phyloP scores from a whole-genome alignment of 805 yeast genomes.

The Cyberlindnera euphorbiae region DNA sequence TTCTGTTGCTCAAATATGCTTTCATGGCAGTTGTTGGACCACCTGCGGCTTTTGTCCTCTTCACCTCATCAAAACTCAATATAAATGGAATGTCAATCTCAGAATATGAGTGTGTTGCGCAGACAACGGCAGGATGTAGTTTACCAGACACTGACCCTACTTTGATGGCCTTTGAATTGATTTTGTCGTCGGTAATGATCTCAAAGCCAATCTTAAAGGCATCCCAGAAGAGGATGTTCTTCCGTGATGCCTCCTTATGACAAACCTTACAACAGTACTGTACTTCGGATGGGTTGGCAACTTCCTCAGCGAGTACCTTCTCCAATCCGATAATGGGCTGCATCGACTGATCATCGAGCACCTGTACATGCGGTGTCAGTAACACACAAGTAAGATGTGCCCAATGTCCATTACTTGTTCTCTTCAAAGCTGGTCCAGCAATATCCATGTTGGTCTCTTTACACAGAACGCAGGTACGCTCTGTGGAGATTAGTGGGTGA shows the following conservation, averaged over 20 bases:
- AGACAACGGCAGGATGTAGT: slow-evolving; percentile 39
- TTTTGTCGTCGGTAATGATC: slow-evolving; percentile 11
- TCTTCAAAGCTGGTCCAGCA: slow-evolving; percentile 62
- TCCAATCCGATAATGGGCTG: slow-evolving; percentile 45
- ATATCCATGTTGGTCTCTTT: slow-evolving; percentile 32
- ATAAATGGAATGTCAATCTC: slow-evolving; percentile 15
- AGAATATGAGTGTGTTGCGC: slow-evolving; percentile 30
- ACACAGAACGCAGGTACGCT: slow-evolving; percentile 66
- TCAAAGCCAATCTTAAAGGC: slow-evolving; percentile 51
- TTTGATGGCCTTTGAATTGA: slow-evolving; percentile 20
- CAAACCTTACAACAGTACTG: slow-evolving; percentile 52
- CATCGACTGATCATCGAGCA: slow-evolving; percentile 36
- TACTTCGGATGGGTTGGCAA: slow-evolving; percentile 30
- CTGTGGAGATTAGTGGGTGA: slow-evolving; percentile 51
- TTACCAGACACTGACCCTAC: slow-evolving; percentile 30
- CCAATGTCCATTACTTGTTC: slow-evolving; percentile 70
- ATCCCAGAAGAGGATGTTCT: slow-evolving; percentile 38
- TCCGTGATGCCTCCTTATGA: slow-evolving; percentile 34
- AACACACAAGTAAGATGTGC: slow-evolving; percentile 71
- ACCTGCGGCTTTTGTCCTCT: slow-evolving; percentile 13
- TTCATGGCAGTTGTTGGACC: slow-evolving; percentile 14
- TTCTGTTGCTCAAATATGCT: slow-evolving; percentile 19
- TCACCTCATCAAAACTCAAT: slow-evolving; percentile 21
- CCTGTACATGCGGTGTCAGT: slow-evolving; percentile 41
- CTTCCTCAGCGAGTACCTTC: slow-evolving; percentile 23